Conservation (phyloP, 192 early-diverging fungal genomes). For the Piromyces sp. region DNA sequence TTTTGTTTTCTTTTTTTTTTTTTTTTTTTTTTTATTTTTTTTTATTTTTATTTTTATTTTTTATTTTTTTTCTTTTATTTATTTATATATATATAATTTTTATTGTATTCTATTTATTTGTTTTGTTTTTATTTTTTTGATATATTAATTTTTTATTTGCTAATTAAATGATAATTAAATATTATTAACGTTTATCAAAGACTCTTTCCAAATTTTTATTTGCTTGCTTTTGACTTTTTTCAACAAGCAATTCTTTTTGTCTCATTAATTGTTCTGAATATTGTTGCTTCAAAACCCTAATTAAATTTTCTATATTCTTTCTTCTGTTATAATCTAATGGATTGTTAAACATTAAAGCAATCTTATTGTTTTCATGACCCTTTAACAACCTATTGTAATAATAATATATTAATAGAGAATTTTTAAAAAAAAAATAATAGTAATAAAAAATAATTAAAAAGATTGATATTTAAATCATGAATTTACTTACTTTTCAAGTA, state of each 20-base stretch:
- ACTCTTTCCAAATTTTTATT: not conserved
- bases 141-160: too few relatives aligned
- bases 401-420: not conserved
- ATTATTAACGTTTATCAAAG: not conserved
- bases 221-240: not conserved
- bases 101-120: too few relatives aligned
- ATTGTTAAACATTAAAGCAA: slow-evolving; percentile 2
- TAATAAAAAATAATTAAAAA: not conserved
- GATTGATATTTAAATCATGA: not conserved
- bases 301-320: slow-evolving; percentile 20
- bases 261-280: not conserved
- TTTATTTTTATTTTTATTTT: too few relatives aligned
- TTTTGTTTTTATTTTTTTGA: too few relatives aligned
- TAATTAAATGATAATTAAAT: too few relatives aligned
- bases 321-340: slow-evolving; percentile 19
- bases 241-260: not conserved
- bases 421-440: not conserved
- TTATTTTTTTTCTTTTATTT: too few relatives aligned
- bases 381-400: slow-evolving; percentile 8
- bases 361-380: slow-evolving; percentile 21
- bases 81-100: too few relatives aligned
- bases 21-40: too few relatives aligned
- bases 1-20: too few relatives aligned
- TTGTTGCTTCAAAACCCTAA: slow-evolving; percentile 7
- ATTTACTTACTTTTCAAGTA: slow-evolving; percentile 66